Conservation (phyloP, 164 flowering plant species). For the Santalum album region DNA sequence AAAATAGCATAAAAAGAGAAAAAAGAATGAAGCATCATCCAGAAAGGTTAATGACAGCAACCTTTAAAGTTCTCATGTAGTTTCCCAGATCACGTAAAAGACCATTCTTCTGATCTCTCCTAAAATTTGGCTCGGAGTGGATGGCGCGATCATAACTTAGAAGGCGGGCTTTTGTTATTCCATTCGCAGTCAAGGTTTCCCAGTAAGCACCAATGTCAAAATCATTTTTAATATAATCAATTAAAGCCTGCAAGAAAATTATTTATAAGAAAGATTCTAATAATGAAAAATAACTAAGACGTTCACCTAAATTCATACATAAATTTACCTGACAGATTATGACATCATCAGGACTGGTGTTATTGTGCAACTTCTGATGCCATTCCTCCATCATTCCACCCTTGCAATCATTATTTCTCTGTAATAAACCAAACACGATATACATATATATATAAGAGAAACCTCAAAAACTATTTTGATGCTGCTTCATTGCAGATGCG, state of each 20-base stretch:
- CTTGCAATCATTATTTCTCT: conserved; percentile 96
- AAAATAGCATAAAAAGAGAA: too few relatives aligned
- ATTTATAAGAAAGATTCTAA: conserved; percentile 2
- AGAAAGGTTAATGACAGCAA: conserved; percentile 15
- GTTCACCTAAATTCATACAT: conserved; percentile 5
- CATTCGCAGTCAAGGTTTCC: conserved; percentile 85
- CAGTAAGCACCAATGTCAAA: conserved; percentile 80
- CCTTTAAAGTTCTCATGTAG: conserved; percentile 97
- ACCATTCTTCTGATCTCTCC: conserved; percentile 74
- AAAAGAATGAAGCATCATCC: too few relatives aligned
- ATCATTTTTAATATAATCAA: conserved; percentile 76
- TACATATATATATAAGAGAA: not conserved
- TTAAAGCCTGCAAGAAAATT: conserved; percentile 60
- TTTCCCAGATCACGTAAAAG: conserved; percentile 88
- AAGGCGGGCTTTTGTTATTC: conserved; percentile 93
- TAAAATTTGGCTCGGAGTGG: conserved; percentile 78
- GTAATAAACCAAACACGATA: conserved; percentile 12
- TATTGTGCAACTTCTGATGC: conserved; percentile 97
- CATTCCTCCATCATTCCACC: conserved; percentile 99
- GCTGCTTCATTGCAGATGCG: not conserved
- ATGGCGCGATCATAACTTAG: conserved; percentile 96
- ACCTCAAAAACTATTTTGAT: not conserved
- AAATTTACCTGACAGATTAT: conserved; percentile 91
- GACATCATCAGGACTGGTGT: conserved; percentile 99
- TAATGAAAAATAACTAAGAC: conserved; percentile 4